phyloP scores from a whole-genome alignment of 2,329 filamentous ascomycete genomes.

The Ramularia endophylla region DNA sequence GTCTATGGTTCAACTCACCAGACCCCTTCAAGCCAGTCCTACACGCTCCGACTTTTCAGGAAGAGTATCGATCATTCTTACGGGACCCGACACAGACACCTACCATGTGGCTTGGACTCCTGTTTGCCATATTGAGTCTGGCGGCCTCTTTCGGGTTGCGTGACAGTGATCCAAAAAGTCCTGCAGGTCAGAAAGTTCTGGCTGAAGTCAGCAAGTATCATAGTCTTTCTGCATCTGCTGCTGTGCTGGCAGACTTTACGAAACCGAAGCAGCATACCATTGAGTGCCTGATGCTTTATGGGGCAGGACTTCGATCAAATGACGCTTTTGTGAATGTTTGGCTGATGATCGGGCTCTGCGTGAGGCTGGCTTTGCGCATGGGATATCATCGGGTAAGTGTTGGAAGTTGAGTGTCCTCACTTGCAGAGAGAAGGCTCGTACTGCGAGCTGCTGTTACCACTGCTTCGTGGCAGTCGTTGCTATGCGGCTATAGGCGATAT shows the following conservation, averaged over 20 bases:
- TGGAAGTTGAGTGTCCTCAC: too few species aligned
- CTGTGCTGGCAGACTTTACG: slow-evolving; percentile 36
- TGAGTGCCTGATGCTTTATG: slow-evolving; percentile 35
- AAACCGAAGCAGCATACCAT: slow-evolving; percentile 40
- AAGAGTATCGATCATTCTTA: slow-evolving; percentile 44
- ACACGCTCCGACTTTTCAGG: slow-evolving; percentile 45
- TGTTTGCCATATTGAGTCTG: slow-evolving; percentile 44
- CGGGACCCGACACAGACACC: slow-evolving; percentile 32
- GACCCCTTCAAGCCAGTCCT: slow-evolving; percentile 50
- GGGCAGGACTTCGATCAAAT: slow-evolving; percentile 25
- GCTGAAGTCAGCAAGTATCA: slow-evolving; percentile 24
- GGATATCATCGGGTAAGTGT: slow-evolving; percentile 38
- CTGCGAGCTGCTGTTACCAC: too few species aligned
- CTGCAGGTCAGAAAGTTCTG: slow-evolving; percentile 15
- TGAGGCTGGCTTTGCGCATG: slow-evolving; percentile 37
- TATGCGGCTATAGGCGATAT: too few species aligned
- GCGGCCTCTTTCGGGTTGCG: slow-evolving; percentile 30
- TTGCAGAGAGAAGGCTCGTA: too few species aligned
- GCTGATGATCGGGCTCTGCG: slow-evolving; percentile 37
- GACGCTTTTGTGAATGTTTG: slow-evolving; percentile 34
- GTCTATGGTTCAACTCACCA: slow-evolving; percentile 31
- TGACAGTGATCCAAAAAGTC: slow-evolving; percentile 17
- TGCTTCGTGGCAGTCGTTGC: too few species aligned
- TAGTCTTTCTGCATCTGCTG: slow-evolving; percentile 27
- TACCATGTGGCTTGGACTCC: slow-evolving; percentile 42